Conservation (phyloP, 1,139 yeast genomes). For the Pichia sp. region DNA sequence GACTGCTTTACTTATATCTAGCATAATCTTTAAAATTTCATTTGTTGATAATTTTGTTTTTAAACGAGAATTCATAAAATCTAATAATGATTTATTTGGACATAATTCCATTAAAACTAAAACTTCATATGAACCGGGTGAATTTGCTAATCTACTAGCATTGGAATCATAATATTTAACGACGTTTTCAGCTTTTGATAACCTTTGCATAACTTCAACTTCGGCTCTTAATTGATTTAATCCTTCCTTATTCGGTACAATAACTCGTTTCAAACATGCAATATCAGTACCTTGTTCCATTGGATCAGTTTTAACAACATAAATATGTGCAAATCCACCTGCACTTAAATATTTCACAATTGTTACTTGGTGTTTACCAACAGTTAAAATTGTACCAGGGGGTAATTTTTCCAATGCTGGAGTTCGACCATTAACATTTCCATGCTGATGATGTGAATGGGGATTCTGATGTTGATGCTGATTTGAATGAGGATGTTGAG, state of each 20-base stretch:
- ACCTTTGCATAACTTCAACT: slow-evolving; percentile 73
- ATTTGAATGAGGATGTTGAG: background rate
- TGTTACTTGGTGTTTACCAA: slow-evolving; percentile 24
- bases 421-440: slow-evolving; percentile 2
- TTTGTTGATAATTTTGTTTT: slow-evolving; percentile 55
- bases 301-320: slow-evolving; percentile 55
- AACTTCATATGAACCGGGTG: slow-evolving; percentile 58
- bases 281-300: slow-evolving; percentile 28
- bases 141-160: slow-evolving; percentile 50
- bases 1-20: slow-evolving; percentile 60
- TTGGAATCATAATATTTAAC: slow-evolving; percentile 73
- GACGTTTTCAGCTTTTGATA: slow-evolving; percentile 49
- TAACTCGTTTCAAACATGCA: slow-evolving; percentile 64
- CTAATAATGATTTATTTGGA: slow-evolving; percentile 63
- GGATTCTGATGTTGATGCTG: background rate
- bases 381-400: slow-evolving; percentile 23
- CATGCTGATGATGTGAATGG: background rate
- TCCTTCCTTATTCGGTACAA: slow-evolving; percentile 66
- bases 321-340: slow-evolving; percentile 77
- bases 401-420: slow-evolving; percentile 18
- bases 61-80: slow-evolving; percentile 66
- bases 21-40: slow-evolving; percentile 62
- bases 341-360: slow-evolving; percentile 25
- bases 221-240: slow-evolving; percentile 62
- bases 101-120: slow-evolving; percentile 74